These are phyloP conservation scores for Eugenia klotzschiana DNA, from an alignment of 441 rosid species.

Conservation along the genomic window DNA sequence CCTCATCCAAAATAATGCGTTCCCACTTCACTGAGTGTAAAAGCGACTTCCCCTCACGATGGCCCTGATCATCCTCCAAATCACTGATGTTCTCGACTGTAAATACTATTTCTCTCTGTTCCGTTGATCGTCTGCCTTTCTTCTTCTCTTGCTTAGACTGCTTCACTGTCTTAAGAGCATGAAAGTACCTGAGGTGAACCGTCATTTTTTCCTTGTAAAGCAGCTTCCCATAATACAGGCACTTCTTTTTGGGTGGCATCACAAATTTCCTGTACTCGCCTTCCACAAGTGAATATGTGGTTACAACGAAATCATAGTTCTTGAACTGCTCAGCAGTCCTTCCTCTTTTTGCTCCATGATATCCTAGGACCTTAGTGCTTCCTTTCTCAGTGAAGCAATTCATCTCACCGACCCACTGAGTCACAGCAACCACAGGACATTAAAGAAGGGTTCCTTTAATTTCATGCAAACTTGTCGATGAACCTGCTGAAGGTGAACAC, in stretches of 20 bases:
- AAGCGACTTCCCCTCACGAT: constrained; percentile 27
- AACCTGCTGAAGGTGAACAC: constrained; percentile 7
- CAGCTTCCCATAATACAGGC: constrained; percentile 52
- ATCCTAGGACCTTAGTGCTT: constrained; percentile 66
- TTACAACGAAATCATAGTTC: constrained; percentile 74
- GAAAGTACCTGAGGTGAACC: constrained; percentile 39
- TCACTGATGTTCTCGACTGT: neutral
- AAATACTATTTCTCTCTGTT: constrained; percentile 8
- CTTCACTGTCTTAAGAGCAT: constrained; percentile 50
- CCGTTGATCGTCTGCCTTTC: constrained; percentile 17
- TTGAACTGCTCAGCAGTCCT: constrained; percentile 32
- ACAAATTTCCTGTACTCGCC: constrained; percentile 57
- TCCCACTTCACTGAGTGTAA: constrained; percentile 75
- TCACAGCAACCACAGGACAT: constrained; percentile 88
- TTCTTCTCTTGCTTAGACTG: constrained; percentile 73
- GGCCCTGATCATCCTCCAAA: constrained; percentile 9
- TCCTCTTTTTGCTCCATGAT: constrained; percentile 74
- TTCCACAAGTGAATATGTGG: constrained; percentile 81
- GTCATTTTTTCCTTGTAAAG: constrained; percentile 32
- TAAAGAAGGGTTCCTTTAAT: constrained; percentile 57
- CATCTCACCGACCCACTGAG: constrained; percentile 81
- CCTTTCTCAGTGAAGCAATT: constrained; percentile 55
- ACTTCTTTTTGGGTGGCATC: constrained; percentile 61
- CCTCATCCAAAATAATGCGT: constrained; percentile 90
- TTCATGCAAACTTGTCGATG: constrained; percentile 20